Evolutionary conservation across 441 rosid genomes (phyloP).

Genomic region (Bruguiera hainesii): DNA sequence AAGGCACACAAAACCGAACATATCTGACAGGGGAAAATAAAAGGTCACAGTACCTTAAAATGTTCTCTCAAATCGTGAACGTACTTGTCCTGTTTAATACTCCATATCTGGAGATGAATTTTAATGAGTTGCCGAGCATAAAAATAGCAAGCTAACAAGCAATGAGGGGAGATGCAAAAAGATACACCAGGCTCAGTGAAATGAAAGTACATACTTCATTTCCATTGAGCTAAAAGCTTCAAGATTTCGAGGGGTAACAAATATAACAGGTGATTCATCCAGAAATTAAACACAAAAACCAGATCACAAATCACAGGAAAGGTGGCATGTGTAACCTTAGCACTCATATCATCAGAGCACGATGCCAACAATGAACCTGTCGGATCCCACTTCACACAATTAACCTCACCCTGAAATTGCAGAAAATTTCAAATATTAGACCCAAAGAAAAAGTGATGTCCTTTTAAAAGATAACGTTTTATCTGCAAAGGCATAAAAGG

Average conservation of each 20-base stretch:
- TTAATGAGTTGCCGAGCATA: background rate
- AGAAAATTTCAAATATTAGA: slow-evolving; percentile 8
- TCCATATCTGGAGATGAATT: background rate
- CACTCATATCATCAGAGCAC: slow-evolving; percentile 94
- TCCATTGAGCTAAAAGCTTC: background rate
- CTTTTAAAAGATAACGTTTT: background rate
- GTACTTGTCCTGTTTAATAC: too few species aligned
- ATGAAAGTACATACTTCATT: too few species aligned
- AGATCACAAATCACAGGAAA: background rate
- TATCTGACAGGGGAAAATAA: background rate
- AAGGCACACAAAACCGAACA: background rate
- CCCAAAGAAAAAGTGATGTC: background rate
- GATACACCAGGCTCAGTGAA: background rate
- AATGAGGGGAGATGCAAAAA: background rate
- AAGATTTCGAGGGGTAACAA: background rate
- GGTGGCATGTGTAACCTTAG: slow-evolving; percentile 54
- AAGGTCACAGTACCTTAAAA: background rate
- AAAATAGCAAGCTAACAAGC: background rate
- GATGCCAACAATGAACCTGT: slow-evolving; percentile 90
- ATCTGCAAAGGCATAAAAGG: too few species aligned
- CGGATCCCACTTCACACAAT: slow-evolving; percentile 99
- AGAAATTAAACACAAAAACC: background rate
- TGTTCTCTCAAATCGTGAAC: background rate
- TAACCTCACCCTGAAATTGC: slow-evolving; percentile 81
- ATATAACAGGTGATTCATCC: background rate